Percentiles rank a stretch among this genome's conserved stretches.
phyloP scores from a whole-genome alignment of 225 moss, liverwort and hornwort genomes.

The Polytrichum commune region DNA sequence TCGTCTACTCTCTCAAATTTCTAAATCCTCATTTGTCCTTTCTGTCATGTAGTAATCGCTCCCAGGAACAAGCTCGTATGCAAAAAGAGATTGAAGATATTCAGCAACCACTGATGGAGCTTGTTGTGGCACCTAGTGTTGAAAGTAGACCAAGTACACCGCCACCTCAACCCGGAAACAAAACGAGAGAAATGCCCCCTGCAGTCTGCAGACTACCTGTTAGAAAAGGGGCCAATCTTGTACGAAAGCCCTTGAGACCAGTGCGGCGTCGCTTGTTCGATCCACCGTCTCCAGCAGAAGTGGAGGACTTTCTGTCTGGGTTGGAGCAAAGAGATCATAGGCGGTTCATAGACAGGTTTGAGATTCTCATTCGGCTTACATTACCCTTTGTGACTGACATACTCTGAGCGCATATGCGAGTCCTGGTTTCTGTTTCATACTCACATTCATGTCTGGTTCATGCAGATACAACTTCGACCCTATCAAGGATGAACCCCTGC shows the following conservation, averaged over 20 bases:
- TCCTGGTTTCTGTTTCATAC: neutral
- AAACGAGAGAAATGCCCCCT: conserved; percentile 16
- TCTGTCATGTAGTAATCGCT: neutral
- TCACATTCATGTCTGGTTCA: neutral
- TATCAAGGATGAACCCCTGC: conserved; percentile 29
- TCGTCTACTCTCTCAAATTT: too few species aligned
- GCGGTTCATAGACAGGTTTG: conserved; percentile 40
- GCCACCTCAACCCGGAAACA: conserved; percentile 18
- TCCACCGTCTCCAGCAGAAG: conserved; percentile 27
- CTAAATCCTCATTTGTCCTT: neutral
- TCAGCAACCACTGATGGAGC: conserved; percentile 12
- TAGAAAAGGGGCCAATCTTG: conserved; percentile 19
- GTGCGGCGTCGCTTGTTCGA: conserved; percentile 35
- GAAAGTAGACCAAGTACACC: conserved; percentile 32
- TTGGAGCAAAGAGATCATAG: conserved; percentile 37
- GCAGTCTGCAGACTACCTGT: conserved; percentile 24
- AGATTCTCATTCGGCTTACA: conserved; percentile 6
- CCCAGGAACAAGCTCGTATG: neutral
- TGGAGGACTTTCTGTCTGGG: conserved; percentile 33
- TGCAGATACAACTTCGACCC: conserved; percentile 53
- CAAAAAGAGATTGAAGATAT: neutral
- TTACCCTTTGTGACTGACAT: neutral
- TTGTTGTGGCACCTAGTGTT: conserved; percentile 6
- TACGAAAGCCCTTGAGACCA: conserved; percentile 22
- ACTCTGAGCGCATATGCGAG: neutral